A percentile compares a stretch with the other conserved stretches of the same genome.
These are phyloP conservation scores for Galerina sulciceps DNA, from an alignment of 768 basidiomycete species.

Conservation along the genomic window DNA sequence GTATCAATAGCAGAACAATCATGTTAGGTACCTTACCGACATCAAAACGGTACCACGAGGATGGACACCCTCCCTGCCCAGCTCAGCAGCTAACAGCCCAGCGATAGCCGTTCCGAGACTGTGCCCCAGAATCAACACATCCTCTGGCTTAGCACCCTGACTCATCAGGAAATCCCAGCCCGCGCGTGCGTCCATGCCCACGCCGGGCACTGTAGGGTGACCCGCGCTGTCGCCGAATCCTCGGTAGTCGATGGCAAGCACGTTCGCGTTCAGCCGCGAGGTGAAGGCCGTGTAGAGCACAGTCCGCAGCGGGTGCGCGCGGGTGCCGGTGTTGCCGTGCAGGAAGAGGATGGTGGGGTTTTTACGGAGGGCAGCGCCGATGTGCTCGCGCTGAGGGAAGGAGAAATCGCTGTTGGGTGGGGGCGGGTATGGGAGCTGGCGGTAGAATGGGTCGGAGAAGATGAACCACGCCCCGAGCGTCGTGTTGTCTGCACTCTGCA, in stretches of 20 bases:
- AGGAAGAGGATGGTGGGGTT: constrained; percentile 70
- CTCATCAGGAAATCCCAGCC: constrained; percentile 68
- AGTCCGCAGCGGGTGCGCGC: constrained; percentile 57
- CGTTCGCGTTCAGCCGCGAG: constrained; percentile 56
- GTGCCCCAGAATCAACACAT: constrained; percentile 71
- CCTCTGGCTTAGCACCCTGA: constrained; percentile 49
- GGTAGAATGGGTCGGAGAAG: constrained; percentile 56
- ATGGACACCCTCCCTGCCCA: constrained; percentile 46
- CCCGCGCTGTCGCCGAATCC: constrained; percentile 78
- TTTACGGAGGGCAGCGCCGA: constrained; percentile 30
- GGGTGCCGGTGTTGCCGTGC: constrained; percentile 75
- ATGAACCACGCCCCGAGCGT: constrained; percentile 72
- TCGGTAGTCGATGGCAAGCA: constrained; percentile 74
- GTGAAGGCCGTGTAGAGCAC: constrained; percentile 53
- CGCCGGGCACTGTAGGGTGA: constrained; percentile 61
- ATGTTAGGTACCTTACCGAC: constrained; percentile 28
- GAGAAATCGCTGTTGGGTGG: constrained; percentile 36
- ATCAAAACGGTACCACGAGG: constrained; percentile 55
- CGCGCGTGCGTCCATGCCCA: constrained; percentile 59
- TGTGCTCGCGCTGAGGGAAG: constrained; percentile 29
- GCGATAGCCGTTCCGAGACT: constrained; percentile 79
- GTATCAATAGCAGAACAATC: not conserved
- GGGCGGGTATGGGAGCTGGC: constrained; percentile 33
- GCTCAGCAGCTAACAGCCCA: constrained; percentile 45
- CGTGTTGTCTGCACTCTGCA: constrained; percentile 68